Evolutionary conservation across 257 asterid species (phyloP), one percentile per base, ranked within the genome.

Genomic region (Solanum lycopersicoides): DNA sequence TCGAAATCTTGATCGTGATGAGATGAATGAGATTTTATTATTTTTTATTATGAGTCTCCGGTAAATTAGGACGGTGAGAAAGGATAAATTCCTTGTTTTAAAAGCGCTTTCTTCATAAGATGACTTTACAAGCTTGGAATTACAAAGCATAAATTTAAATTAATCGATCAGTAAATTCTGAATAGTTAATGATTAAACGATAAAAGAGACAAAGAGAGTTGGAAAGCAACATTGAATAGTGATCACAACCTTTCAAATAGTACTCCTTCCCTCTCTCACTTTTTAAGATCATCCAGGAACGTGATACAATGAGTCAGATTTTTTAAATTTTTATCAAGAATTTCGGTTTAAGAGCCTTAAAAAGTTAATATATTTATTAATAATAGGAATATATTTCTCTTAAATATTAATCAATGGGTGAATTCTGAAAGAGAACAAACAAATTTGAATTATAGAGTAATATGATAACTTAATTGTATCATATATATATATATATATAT

Each of bases 1-100:
- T 30, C 3, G 9, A 30, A 28, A 28, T 14, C 0, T 30, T 0
- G 3, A 9, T 68, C 12, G 21, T 1, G 21, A 9, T 30, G 41
- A 3, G 12, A 69, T 69, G 35, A 1, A 30, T 13, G 21, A 69
- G 6, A 13, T 28, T 28, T 4, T 3, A 28, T 69, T 5, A 14
- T 13, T 7, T 68, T 30, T 30, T 6, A 30, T 3, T 13, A 14
- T 2, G 12, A 6, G 1, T 14, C 12, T 69, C 41, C 6, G 21
- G 3, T 10, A 10, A 65, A 65, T 30, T 69, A 69, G 12, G 39
- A 14, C 1, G 0, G 3, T 69, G 5, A 69, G 23, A 14, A 30
- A 30, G 9, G 10, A 14, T 4, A 30, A 13, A 13, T 28, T 30
- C 1, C 5, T 1, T 12, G 9, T 32, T 13, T 2, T 69, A 30